phyloP scores from a whole-genome alignment of 768 basidiomycete species.

The Tricholoma sp. region DNA sequence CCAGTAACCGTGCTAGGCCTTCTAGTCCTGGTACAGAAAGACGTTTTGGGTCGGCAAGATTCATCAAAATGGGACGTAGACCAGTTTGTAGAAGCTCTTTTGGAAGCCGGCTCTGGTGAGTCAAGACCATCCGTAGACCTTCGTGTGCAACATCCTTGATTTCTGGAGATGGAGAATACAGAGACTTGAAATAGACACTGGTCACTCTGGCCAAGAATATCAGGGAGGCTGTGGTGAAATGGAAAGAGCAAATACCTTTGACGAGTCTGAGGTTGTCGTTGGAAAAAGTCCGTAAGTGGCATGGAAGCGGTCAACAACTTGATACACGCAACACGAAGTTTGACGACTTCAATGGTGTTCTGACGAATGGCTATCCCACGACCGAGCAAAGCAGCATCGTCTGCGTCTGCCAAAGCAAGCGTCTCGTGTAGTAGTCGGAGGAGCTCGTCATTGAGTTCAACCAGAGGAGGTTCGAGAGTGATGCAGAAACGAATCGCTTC shows the following conservation, averaged over 20 bases:
- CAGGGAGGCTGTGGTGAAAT: background rate
- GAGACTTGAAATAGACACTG: slow-evolving; percentile 94
- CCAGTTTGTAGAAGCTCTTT: slow-evolving; percentile 95
- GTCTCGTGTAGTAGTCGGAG: slow-evolving; percentile 89
- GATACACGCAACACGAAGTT: slow-evolving; percentile 91
- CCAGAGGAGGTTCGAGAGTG: slow-evolving; percentile 80
- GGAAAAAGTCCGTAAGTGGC: slow-evolving; percentile 91
- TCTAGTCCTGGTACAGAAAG: slow-evolving; percentile 90
- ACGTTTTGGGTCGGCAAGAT: slow-evolving; percentile 92
- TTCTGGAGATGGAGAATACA: slow-evolving; percentile 86
- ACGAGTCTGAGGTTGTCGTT: slow-evolving; percentile 75
- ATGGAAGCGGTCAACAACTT: slow-evolving; percentile 90
- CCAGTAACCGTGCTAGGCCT: slow-evolving; percentile 88
- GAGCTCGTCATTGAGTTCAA: slow-evolving; percentile 90
- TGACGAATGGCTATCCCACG: slow-evolving; percentile 70
- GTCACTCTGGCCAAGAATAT: slow-evolving; percentile 59
- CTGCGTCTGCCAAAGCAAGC: slow-evolving; percentile 91
- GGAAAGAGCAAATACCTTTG: slow-evolving; percentile 54
- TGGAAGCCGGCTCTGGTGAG: slow-evolving; percentile 86
- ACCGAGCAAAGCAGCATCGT: slow-evolving; percentile 77
- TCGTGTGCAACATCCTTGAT: slow-evolving; percentile 96
- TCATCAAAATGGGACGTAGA: slow-evolving; percentile 94
- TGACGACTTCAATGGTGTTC: slow-evolving; percentile 73
- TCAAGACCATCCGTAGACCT: slow-evolving; percentile 82
- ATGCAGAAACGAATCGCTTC: slow-evolving; percentile 95